A percentile compares a stretch with the other conserved stretches of the same genome.
phyloP scores from a whole-genome alignment of 306 rosid genomes.

The Lotus japonicus region DNA sequence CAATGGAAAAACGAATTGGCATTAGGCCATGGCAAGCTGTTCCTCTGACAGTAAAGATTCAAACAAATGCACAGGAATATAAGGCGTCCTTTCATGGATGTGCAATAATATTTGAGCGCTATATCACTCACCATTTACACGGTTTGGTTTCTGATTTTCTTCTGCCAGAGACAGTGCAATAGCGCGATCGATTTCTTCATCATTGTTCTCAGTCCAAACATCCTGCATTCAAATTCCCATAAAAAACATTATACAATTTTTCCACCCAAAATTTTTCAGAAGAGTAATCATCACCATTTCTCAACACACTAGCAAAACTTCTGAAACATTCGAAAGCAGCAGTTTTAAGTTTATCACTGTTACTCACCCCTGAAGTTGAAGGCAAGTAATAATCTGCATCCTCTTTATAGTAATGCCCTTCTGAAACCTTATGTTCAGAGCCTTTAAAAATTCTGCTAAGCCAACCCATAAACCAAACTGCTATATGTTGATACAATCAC shows the following conservation, averaged over 20 bases:
- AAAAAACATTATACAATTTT: not conserved
- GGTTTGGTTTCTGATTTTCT: constrained; percentile 47
- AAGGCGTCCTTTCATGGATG: not conserved
- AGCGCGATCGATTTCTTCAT: constrained; percentile 81
- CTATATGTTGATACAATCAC: constrained; percentile 28
- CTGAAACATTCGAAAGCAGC: not conserved
- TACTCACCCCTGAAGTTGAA: constrained; percentile 69
- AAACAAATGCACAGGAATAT: not conserved
- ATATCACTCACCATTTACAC: constrained; percentile 60
- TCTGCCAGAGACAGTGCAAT: constrained; percentile 78
- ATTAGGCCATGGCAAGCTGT: not conserved
- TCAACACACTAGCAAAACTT: not conserved
- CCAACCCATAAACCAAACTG: constrained; percentile 62
- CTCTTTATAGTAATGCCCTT: constrained; percentile 53
- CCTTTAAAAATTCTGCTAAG: constrained; percentile 73
- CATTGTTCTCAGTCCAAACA: constrained; percentile 57
- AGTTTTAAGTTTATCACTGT: not conserved
- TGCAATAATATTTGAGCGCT: not conserved
- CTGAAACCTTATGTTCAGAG: constrained; percentile 60
- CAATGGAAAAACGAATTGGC: not conserved
- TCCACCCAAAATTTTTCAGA: not conserved
- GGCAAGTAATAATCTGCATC: constrained; percentile 49
- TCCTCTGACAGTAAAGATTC: not conserved
- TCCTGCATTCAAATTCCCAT: constrained; percentile 57
- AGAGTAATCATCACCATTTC: not conserved